Percentiles rank a stretch among this genome's conserved stretches.
Evolutionary conservation across 176 grass and related monocot species (phyloP).

Genomic region (Cocos nucifera): DNA sequence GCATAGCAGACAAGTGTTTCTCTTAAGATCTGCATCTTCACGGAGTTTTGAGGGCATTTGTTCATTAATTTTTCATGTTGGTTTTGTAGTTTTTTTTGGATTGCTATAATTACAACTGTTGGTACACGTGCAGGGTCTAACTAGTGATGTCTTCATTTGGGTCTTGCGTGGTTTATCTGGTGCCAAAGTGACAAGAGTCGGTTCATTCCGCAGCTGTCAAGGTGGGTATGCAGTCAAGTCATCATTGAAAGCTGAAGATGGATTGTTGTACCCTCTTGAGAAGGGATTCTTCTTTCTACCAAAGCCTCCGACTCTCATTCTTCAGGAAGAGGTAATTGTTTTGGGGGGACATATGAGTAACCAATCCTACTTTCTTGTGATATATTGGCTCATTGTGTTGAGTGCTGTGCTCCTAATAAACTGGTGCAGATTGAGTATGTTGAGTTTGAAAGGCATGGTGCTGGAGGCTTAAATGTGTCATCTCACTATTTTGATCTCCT

Average conservation of each 20-base stretch:
- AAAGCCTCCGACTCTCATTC: constrained; percentile 96
- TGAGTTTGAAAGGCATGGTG: constrained; percentile 76
- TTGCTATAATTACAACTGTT: background rate
- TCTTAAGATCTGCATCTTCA: no score
- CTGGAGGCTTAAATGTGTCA: constrained; percentile 60
- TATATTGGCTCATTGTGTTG: no score
- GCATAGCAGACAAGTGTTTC: no score
- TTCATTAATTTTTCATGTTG: no score
- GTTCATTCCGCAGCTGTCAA: constrained; percentile 75
- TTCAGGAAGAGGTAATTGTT: constrained; percentile 69
- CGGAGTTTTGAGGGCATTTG: no score
- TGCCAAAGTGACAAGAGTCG: constrained; percentile 79
- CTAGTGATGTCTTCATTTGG: constrained; percentile 83
- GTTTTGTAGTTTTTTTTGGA: background rate
- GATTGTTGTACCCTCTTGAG: constrained; percentile 90
- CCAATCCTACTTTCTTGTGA: no score
- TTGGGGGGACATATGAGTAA: no score
- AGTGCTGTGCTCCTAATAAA: background rate
- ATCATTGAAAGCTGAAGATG: constrained; percentile 99
- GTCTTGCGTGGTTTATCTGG: constrained; percentile 86
- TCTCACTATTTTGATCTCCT: constrained; percentile 84
- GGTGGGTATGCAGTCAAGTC: constrained; percentile 99
- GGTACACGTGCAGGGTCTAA: constrained; percentile 50
- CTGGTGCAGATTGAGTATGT: constrained; percentile 66
- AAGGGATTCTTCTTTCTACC: constrained; percentile 98